Evolutionary conservation across 1,284 basidiomycete species (phyloP).

Genomic region (Marasmius sp.): DNA sequence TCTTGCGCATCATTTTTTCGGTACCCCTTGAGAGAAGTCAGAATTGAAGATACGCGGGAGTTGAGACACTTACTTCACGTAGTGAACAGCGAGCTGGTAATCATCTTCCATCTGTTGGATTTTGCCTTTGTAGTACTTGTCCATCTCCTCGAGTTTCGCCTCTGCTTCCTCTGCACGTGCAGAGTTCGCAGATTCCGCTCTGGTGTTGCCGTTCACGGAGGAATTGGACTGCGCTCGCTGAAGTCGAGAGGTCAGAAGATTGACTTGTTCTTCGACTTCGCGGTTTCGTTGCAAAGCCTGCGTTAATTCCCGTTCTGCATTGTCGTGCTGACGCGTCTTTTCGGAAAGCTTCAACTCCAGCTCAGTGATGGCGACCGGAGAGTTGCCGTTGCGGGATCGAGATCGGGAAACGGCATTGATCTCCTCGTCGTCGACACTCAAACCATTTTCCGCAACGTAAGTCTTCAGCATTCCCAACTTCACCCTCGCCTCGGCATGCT

Average conservation of each 20-base stretch:
- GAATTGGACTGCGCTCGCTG: constrained; percentile 58
- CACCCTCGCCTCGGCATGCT: constrained; percentile 72
- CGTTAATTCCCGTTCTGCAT: constrained; percentile 70
- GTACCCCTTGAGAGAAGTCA: constrained; percentile 70
- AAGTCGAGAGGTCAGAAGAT: constrained; percentile 62
- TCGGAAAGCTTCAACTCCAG: constrained; percentile 78
- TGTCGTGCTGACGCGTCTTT: constrained; percentile 70
- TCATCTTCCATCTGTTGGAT: constrained; percentile 91
- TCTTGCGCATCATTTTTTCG: constrained; percentile 97
- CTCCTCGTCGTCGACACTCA: constrained; percentile 73
- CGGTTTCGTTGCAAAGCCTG: constrained; percentile 63
- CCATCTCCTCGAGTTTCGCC: constrained; percentile 76
- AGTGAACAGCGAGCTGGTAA: constrained; percentile 91
- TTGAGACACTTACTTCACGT: constrained; percentile 75
- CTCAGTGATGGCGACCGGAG: constrained; percentile 58
- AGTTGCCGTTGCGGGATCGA: constrained; percentile 39
- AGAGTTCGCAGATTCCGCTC: constrained; percentile 39
- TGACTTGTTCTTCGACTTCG: constrained; percentile 73
- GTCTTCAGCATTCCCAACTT: constrained; percentile 83
- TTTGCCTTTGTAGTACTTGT: constrained; percentile 72
- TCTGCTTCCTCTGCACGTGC: constrained; percentile 67
- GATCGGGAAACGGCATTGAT: constrained; percentile 40
- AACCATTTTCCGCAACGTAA: constrained; percentile 87
- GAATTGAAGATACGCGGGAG: constrained; percentile 12
- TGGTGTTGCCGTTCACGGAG: constrained; percentile 27